A percentile compares a stretch with the other conserved stretches of the same genome.
Conservation (phyloP, 2,329 filamentous ascomycete species). For the Arthrobotrys conoides region DNA sequence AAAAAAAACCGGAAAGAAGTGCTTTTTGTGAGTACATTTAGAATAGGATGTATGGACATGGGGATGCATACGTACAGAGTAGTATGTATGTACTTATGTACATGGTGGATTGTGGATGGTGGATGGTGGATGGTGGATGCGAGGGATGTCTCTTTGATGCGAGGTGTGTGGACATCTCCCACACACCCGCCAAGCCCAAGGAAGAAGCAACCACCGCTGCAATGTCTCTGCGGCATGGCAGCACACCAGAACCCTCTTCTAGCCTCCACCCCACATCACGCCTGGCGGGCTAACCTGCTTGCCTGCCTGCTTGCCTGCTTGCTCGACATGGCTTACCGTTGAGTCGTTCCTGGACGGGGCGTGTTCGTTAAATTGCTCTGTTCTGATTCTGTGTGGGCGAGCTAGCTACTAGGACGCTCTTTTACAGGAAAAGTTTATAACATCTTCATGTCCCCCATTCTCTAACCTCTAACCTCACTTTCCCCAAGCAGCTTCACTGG, state of each 20-base stretch:
- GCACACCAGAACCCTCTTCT: not conserved
- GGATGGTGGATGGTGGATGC: slow-evolving; percentile 18
- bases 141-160: slow-evolving; percentile 36
- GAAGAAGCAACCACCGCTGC: slow-evolving; percentile 28
- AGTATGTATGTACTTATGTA: too few species aligned
- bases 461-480: slow-evolving; percentile 59
- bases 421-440: slow-evolving; percentile 56
- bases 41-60: too few species aligned
- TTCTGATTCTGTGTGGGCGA: not conserved
- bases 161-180: slow-evolving; percentile 35
- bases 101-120: not conserved
- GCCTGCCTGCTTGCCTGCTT: too few species aligned
- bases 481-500: slow-evolving; percentile 49
- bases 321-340: slow-evolving; percentile 40
- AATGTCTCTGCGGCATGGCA: slow-evolving; percentile 40
- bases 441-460: slow-evolving; percentile 53
- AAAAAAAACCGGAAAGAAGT: slow-evolving; percentile 6
- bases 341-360: slow-evolving; percentile 17
- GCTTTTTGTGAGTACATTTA: slow-evolving; percentile 28
- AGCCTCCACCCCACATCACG: slow-evolving; percentile 35
- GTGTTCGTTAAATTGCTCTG: slow-evolving; percentile 43
- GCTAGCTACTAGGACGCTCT: slow-evolving; percentile 34
- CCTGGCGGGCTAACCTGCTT: slow-evolving; percentile 23
- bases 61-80: too few species aligned
- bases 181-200: slow-evolving; percentile 29